phyloP scores from a whole-genome alignment of 192 early-diverging fungal genomes.

The Backusella sp. region DNA sequence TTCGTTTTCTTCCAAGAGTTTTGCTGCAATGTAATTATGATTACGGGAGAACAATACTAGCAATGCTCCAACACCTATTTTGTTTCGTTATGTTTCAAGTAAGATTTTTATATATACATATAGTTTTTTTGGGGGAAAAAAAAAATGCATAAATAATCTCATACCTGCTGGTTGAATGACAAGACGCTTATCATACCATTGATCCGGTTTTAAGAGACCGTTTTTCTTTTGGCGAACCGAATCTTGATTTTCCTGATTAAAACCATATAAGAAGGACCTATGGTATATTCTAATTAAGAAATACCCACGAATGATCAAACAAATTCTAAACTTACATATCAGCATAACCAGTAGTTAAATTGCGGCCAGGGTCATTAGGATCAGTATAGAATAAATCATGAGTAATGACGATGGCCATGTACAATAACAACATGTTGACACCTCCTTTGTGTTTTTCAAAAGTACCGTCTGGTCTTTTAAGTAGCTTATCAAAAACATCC shows the following conservation, averaged over 20 bases:
- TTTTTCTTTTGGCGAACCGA: conserved; percentile 18
- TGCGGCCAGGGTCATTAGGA: conserved; percentile 37
- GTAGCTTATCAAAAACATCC: conserved; percentile 9
- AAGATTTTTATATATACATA: neutral
- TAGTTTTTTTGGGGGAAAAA: neutral
- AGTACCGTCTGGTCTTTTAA: conserved; percentile 18
- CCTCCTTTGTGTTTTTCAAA: conserved; percentile 30
- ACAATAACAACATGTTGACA: conserved; percentile 41
- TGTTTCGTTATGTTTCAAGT: neutral
- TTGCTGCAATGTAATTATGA: conserved; percentile 51
- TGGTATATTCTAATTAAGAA: neutral
- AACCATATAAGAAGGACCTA: conserved; percentile 40
- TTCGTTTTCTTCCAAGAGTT: conserved; percentile 36
- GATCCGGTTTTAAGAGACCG: conserved; percentile 26
- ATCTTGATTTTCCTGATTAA: conserved; percentile 31
- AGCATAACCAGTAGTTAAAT: conserved; percentile 43
- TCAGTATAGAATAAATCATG: conserved; percentile 48
- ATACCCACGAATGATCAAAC: neutral
- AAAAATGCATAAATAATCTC: neutral
- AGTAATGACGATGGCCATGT: conserved; percentile 43
- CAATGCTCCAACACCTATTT: conserved; percentile 31
- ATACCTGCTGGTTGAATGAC: conserved; percentile 26
- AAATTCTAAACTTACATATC: conserved; percentile 30
- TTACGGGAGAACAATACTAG: conserved; percentile 49
- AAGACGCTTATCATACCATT: conserved; percentile 27